Percentiles rank a stretch among this genome's conserved stretches.
Conservation (phyloP, 2,329 filamentous ascomycete genomes). For the Aspergillus arachidicola region DNA sequence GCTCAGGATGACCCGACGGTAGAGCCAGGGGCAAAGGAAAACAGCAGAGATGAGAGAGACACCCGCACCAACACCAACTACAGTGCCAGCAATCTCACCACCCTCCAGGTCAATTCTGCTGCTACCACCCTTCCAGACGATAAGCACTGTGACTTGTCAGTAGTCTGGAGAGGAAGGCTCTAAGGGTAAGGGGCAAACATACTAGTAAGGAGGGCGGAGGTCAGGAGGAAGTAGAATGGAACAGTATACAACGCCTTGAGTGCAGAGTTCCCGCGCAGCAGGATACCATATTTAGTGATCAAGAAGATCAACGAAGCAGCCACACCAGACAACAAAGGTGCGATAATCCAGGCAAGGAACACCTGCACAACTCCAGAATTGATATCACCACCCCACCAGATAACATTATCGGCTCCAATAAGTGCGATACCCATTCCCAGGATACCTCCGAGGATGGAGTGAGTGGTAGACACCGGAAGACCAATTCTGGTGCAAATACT, state of each 20-base stretch:
- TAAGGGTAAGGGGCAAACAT: background rate
- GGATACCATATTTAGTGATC: constrained; percentile 17
- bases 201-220: constrained; percentile 19
- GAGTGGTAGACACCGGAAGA: constrained; percentile 21
- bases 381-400: constrained; percentile 24
- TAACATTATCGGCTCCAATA: constrained; percentile 14
- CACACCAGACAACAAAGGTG: constrained; percentile 14
- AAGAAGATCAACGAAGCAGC: constrained; percentile 21
- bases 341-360: constrained; percentile 23
- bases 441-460: constrained; percentile 23
- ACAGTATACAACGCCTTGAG: constrained; percentile 15
- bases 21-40: constrained; percentile 22
- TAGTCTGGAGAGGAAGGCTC: too few species aligned
- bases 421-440: constrained; percentile 23
- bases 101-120: constrained; percentile 16
- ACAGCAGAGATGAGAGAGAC: constrained; percentile 7
- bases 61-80: constrained; percentile 17
- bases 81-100: constrained; percentile 12
- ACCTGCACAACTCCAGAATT: constrained; percentile 24
- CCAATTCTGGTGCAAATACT: constrained; percentile 19
- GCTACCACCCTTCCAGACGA: constrained; percentile 23
- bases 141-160: constrained; percentile 15
- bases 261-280: constrained; percentile 13
- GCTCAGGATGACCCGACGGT: constrained; percentile 14
- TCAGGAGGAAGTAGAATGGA: constrained; percentile 20